Percentiles rank a stretch among this genome's conserved stretches.
Conservation (phyloP, 1,139 yeast species). For the Scheffersomyces quercinus region DNA sequence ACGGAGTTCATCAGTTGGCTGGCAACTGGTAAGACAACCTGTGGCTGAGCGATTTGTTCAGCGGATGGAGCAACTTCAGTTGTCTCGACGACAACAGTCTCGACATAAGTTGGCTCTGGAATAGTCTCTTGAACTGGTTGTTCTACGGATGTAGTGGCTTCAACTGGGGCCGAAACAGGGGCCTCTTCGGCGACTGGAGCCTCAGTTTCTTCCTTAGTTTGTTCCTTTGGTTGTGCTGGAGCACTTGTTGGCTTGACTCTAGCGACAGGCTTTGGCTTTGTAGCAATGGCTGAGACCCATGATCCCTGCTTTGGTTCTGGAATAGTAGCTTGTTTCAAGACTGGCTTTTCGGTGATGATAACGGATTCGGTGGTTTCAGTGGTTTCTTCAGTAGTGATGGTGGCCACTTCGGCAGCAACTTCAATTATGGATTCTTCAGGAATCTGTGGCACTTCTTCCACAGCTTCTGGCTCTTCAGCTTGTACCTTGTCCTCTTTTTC, state of each 20-base stretch:
- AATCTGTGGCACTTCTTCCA: conserved; percentile 7
- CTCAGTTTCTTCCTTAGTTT: conserved; percentile 5
- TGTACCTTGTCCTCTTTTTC: conserved; percentile 14
- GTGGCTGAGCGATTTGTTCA: conserved; percentile 34
- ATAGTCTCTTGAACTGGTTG: conserved; percentile 7
- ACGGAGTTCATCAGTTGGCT: conserved; percentile 53
- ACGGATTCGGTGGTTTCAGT: conserved; percentile 13
- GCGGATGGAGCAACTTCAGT: conserved; percentile 8
- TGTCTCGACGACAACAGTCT: conserved; percentile 13
- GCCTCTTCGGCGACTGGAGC: conserved; percentile 5
- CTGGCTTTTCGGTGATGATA: conserved; percentile 16
- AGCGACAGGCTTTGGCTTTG: conserved; percentile 41
- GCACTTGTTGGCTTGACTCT: conserved; percentile 14
- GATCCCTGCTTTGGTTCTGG: conserved; percentile 40
- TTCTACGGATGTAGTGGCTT: conserved; percentile 9
- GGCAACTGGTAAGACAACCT: conserved; percentile 66
- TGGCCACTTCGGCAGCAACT: conserved; percentile 4
- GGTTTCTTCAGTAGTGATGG: conserved; percentile 7
- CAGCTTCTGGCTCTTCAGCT: conserved; percentile 9
- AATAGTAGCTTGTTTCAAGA: conserved; percentile 30
- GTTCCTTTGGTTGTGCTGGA: conserved; percentile 13
- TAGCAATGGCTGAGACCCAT: conserved; percentile 64
- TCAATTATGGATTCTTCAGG: conserved; percentile 10
- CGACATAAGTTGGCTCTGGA: conserved; percentile 15
- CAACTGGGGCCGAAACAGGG: conserved; percentile 13